Percentiles rank a stretch among this genome's conserved stretches.
phyloP scores from a whole-genome alignment of 441 rosid species.

The Breynia disticha region DNA sequence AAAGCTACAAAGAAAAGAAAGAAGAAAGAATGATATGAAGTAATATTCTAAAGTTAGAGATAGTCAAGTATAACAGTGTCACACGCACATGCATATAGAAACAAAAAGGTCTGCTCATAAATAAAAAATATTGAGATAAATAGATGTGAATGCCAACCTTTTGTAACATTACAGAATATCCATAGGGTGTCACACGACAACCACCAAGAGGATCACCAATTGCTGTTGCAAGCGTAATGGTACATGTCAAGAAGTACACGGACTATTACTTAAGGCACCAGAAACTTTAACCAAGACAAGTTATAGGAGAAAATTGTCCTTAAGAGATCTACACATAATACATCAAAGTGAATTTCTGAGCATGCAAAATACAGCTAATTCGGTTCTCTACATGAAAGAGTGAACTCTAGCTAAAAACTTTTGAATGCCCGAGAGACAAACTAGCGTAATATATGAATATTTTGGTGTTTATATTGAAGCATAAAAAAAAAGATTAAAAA shows the following conservation, averaged over 20 bases:
- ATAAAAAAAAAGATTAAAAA: no score
- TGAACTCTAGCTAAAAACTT: background rate
- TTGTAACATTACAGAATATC: conserved; percentile 71
- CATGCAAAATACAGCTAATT: no score
- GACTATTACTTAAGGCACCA: background rate
- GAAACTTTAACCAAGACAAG: background rate
- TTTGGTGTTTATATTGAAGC: no score
- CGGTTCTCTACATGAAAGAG: no score
- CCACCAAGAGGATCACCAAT: conserved; percentile 87
- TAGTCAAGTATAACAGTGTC: no score
- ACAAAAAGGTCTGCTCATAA: background rate
- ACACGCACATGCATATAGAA: no score
- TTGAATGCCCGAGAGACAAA: background rate
- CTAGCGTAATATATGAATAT: background rate
- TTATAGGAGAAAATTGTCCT: no score
- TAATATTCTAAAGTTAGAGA: no score
- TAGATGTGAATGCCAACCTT: conserved; percentile 40
- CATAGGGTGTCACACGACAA: conserved; percentile 76
- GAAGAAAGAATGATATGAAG: no score
- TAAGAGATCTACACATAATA: no score
- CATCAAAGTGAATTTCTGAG: no score
- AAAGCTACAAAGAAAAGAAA: no score
- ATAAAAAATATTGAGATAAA: background rate
- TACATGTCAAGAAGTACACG: background rate
- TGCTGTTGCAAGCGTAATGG: conserved; percentile 38